Percentiles rank a stretch among this genome's conserved stretches.
Conservation (phyloP, 108 stramenopile genomes). For the Cyclotella sp. region DNA sequence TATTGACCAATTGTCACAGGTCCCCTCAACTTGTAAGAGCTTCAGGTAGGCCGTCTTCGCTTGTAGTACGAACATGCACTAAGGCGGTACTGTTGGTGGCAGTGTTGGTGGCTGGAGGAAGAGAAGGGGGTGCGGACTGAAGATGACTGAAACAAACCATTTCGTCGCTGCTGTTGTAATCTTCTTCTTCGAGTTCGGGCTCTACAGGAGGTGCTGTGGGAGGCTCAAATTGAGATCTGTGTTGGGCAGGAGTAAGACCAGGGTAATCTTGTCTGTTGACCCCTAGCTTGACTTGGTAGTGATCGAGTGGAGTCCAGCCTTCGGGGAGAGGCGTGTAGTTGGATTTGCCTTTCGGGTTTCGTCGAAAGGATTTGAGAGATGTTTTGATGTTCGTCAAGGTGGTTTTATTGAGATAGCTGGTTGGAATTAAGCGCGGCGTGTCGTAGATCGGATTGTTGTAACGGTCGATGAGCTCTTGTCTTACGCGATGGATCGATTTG, state of each 20-base stretch:
- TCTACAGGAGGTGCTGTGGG: conserved; percentile 13
- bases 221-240: conserved; percentile 14
- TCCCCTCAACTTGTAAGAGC: no score
- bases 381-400: conserved; percentile 14
- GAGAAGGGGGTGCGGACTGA: no score
- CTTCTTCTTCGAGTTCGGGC: conserved; percentile 13
- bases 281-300: conserved; percentile 5
- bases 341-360: conserved; percentile 10
- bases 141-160: no score
- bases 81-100: no score
- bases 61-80: no score
- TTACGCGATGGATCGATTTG: conserved; percentile 6
- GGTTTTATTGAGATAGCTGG: conserved; percentile 14
- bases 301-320: conserved; percentile 13
- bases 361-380: conserved; percentile 10
- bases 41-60: no score
- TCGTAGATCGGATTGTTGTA: conserved; percentile 10
- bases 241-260: conserved; percentile 9
- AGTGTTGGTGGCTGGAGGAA: no score
- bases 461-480: conserved; percentile 11
- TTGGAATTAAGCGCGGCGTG: conserved; percentile 13
- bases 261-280: conserved; percentile 3
- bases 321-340: conserved; percentile 10
- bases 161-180: conserved; percentile 7
- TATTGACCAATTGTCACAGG: no score